Base-by-base conservation (phyloP, 495 filamentous ascomycete species). In the Pyrenula massariospora region DNA sequence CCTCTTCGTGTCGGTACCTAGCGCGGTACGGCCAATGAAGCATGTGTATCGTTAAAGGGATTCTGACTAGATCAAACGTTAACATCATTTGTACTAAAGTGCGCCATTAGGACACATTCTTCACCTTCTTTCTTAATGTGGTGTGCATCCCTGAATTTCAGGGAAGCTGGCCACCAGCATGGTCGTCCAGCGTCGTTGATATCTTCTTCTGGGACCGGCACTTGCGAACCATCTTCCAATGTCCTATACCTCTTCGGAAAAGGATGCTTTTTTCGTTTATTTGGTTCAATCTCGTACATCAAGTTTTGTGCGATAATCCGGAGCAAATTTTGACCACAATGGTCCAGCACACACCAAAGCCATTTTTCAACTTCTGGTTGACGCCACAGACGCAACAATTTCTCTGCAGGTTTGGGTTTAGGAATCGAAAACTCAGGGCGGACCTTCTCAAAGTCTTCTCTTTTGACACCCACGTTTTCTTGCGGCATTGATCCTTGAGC, bases 261-360 rank as follows among this genome's bases (percentile, higher is more conserved):
- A 0, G 91, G 91, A 60, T 87, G 83, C 50, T 78, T 84, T 0
- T 84, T 83, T 65, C 95, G 89, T 66, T 96, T 96, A 59, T 87
- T 88, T 0, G 91, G 87, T 53, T 90, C 87, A 2, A 95, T 84
- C 15, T 83, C 76, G 62, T 87, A 91, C 60, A 95, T 85, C 70
- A 89, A 91, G 2, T 79, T 84, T 66, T 92, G 94, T 10, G 81
- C 81, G 25, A 94, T 81, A 2, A 63, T 15, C 15, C 31, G 5
- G 31, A 42, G 8, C 5, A 42, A 5, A 42, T 42, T 15, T 15
- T 42, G 8, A 42, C 31, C 31, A 15, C 31, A 8, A 8, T 42
- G 31, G 5, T 42, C 31, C 15, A 42, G 31, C 8, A 15, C 31
- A 5, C 31, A 15, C 8, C 8, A 8, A 42, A 42, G 5, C 31